Base-by-base conservation (phyloP, 1,139 yeast species). In the Candida pseudoviswanathii region DNA sequence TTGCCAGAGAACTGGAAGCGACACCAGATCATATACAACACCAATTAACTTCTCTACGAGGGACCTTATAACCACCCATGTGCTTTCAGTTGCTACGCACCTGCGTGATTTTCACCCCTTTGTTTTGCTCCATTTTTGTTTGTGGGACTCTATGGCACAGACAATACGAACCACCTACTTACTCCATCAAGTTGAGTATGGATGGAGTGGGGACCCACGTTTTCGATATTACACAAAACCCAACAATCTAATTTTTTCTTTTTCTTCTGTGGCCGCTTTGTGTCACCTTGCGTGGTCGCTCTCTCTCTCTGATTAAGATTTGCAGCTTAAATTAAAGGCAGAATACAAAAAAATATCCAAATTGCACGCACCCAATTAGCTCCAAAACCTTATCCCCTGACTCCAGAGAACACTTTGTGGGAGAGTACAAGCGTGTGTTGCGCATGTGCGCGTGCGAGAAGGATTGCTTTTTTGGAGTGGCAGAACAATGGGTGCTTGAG, bases 161-260 rank as follows among this genome's bases (percentile, higher is more conserved):
- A 37, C 11, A 22, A 37, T 8, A 37, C 10, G 5, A 27, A 5
- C 27, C 11, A 16, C 10, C n/a, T 36, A 5, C 11, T 21, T 10
- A 8, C 3, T 4, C 21, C 22, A 25, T 6, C 16, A 16, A 16
- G 16, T 16, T 16, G 16, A 16, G 16, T 16, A 16, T 16, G 16
- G 16, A 16, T 16, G 16, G 16, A 37, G 43, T 21, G 38, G 44
- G 21, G 38, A 30, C 44, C 44, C 44, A 41, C 44, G 44, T 41
- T 41, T 41, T 41, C 38, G 8, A 41, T 41, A 32, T 41, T 31
- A 41, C 44, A 41, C 44, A 41, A 41, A 41, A 10, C 11, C 38
- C 6, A 25, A 6, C n/a, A 38, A 10, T 26, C 21, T 3, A 38
- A 25, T n/a, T 38, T 38, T 24, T 27, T 27, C 21, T 39, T 39